Conservation (phyloP, 768 basidiomycete species). For the Naganishia vishniacii region DNA sequence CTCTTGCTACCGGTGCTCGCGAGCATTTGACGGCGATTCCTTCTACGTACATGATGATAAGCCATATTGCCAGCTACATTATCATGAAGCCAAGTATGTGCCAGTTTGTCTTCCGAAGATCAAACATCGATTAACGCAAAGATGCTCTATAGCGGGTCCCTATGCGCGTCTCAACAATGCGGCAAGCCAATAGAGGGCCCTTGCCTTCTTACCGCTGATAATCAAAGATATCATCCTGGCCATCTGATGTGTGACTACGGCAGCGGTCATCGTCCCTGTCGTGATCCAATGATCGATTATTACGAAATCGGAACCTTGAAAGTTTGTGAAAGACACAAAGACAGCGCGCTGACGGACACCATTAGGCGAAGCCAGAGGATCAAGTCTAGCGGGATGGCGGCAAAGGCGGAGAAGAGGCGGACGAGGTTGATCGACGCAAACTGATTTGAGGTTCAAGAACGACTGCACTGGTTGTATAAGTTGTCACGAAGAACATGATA, state of each 20-base stretch:
- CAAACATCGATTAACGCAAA: neutral
- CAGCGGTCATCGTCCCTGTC: constrained; percentile 49
- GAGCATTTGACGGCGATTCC: constrained; percentile 82
- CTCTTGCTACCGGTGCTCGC: constrained; percentile 74
- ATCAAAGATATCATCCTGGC: constrained; percentile 78
- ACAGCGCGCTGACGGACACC: constrained; percentile 32
- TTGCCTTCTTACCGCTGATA: constrained; percentile 77
- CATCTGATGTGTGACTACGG: constrained; percentile 74
- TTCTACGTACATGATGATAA: constrained; percentile 90
- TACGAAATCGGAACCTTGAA: constrained; percentile 74
- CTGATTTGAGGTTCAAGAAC: too few species aligned
- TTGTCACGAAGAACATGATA: too few species aligned
- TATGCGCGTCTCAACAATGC: constrained; percentile 72
- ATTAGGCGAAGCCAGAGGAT: constrained; percentile 19
- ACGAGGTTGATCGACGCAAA: constrained; percentile 62
- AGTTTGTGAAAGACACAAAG: constrained; percentile 80
- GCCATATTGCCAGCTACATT: constrained; percentile 85
- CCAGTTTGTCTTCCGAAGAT: neutral
- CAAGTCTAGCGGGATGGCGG: constrained; percentile 36
- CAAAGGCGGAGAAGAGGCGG: constrained; percentile 66
- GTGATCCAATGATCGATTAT: constrained; percentile 64
- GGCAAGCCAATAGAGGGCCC: constrained; percentile 88
- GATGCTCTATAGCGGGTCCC: constrained; percentile 54
- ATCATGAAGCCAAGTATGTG: constrained; percentile 73
- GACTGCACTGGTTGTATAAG: too few species aligned